Base-by-base conservation (phyloP, 1,284 basidiomycete genomes). In the Athelia sp. region DNA sequence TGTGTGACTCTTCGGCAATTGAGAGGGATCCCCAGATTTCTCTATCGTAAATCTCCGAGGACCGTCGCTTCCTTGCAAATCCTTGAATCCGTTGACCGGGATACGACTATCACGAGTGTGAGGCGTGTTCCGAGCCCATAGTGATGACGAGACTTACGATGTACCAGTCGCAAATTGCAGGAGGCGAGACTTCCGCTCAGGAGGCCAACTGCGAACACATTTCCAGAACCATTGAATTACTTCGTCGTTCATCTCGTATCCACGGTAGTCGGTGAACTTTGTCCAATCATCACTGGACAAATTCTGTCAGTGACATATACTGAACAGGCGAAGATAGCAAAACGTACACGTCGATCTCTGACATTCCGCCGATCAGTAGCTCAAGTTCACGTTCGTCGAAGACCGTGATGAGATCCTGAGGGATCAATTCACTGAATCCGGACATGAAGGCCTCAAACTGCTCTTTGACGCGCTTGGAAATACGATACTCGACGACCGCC, bases 221-320 rank as follows among this genome's bases (percentile, higher is more conserved):
- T 95, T 89, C 93, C 93, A 97, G 84, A 97, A 97, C 93, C 93
- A 97, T 63, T 95, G 90, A 54, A 97, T 93, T 43, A 97, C 93
- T 59, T 91, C 86, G 61, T 93, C 90, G 52, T 79, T 82, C 65
- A 82, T 76, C 63, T 83, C 82, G 58, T 87, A 86, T 17, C 79
- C 83, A 54, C 83, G 78, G 63, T 86, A 88, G 58, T 87, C 85
- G 17, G 84, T 87, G 62, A 83, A 86, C 63, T 87, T 87, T 49
- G 80, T 82, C 84, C 84, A 87, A 60, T 87, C 84, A 54, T 87
- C 85, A 49, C 82, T 85, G 46, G 42, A 17, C 47, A 46, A 29
- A 18, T 11, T 52, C 14, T 50, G 43, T 46, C 31, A 52, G 46
- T 22, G 45, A 40, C 21, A 48, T 9, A 52, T 34, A 26, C 26